phyloP scores from a whole-genome alignment of 78 protist genomes.

The Anaeramoeba flamelloides region DNA sequence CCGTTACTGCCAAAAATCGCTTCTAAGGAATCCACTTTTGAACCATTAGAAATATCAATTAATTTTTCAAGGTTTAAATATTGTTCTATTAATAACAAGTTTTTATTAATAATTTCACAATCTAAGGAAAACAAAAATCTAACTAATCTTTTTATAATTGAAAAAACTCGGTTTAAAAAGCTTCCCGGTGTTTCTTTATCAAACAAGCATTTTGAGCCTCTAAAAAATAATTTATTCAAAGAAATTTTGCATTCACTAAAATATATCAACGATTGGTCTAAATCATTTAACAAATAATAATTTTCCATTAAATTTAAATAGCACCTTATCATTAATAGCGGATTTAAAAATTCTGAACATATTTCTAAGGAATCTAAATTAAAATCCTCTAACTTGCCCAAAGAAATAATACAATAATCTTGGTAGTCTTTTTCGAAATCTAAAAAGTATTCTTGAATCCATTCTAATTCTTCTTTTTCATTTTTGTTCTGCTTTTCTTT shows the following conservation, averaged over 20 bases:
- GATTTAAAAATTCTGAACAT: neutral
- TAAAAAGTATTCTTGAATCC: too few species aligned
- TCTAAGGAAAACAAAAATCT: neutral
- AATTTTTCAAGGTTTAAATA: too few species aligned
- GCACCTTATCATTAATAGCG: neutral
- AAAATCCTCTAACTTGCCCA: too few species aligned
- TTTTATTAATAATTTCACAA: neutral
- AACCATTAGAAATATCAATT: too few species aligned
- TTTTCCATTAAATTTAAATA: neutral
- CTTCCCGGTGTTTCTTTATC: neutral
- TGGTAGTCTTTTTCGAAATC: too few species aligned
- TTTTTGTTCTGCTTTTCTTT: too few species aligned
- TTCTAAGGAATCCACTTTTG: too few species aligned
- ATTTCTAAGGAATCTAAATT: neutral
- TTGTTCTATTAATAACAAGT: too few species aligned
- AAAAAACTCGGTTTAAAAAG: neutral
- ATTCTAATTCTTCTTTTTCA: too few species aligned
- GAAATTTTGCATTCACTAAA: neutral
- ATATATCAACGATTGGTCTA: neutral
- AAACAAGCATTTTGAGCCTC: neutral
- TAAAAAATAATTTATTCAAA: neutral
- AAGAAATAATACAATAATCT: too few species aligned
- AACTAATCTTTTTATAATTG: neutral
- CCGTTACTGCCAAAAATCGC: too few species aligned
- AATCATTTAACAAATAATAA: neutral